Conservation (phyloP, 148 eudicot species). For the Rhododendron molle region DNA sequence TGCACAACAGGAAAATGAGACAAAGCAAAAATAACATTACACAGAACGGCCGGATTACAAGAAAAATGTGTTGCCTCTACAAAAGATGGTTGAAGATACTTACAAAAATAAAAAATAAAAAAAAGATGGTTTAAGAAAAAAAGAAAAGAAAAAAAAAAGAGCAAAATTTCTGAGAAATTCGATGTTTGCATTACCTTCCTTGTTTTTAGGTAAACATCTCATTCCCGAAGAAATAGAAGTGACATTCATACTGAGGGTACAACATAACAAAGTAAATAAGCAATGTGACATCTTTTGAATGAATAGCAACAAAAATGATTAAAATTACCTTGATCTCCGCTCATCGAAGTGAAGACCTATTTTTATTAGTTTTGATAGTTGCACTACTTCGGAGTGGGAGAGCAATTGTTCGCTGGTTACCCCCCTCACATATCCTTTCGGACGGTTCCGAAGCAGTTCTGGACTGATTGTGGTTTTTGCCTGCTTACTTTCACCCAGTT, state of each 20-base stretch:
- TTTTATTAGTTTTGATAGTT: constrained; percentile 65
- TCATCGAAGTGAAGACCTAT: constrained; percentile 67
- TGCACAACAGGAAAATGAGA: neutral
- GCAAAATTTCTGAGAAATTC: neutral
- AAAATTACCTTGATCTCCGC: constrained; percentile 59
- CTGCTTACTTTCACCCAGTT: constrained; percentile 27
- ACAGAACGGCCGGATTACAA: neutral
- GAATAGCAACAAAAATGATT: neutral
- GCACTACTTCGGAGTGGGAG: constrained; percentile 73
- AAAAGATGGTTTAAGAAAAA: no score
- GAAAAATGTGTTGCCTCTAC: neutral
- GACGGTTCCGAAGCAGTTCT: constrained; percentile 61
- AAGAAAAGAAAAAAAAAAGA: neutral
- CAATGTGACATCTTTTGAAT: neutral
- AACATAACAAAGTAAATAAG: neutral
- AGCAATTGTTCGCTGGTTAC: constrained; percentile 52
- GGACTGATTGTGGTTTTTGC: constrained; percentile 39
- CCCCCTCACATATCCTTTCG: constrained; percentile 79
- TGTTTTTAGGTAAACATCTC: neutral
- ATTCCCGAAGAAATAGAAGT: neutral
- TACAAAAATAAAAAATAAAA: neutral
- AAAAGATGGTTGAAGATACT: neutral
- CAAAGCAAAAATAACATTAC: neutral
- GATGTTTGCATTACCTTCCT: neutral
- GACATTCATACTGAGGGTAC: neutral